Evolutionary conservation across 208 protist genomes (phyloP).

Genomic region (Leishmania arabica): DNA sequence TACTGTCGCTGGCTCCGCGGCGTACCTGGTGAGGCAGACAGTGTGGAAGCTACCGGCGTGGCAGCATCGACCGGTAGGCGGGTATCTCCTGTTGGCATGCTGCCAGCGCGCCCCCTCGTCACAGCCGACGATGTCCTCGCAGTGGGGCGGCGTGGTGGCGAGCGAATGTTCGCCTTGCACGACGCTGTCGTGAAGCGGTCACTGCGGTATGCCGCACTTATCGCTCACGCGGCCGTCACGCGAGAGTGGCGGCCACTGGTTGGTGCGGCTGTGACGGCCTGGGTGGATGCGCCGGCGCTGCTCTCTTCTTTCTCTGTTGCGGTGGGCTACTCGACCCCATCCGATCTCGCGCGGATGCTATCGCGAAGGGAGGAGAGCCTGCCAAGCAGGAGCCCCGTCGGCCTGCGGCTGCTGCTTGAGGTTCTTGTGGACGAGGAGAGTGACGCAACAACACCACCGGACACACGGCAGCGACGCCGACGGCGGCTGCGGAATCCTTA

Average conservation of each 20-base stretch:
- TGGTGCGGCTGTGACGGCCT: slow-evolving; percentile 16
- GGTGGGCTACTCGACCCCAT: slow-evolving; percentile 24
- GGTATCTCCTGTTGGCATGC: neutral
- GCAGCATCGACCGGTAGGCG: neutral
- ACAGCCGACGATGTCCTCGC: slow-evolving; percentile 24
- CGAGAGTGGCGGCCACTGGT: slow-evolving; percentile 27
- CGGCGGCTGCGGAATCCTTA: slow-evolving; percentile 27
- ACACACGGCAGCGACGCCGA: neutral
- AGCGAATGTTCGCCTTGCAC: slow-evolving; percentile 26
- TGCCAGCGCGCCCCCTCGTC: neutral
- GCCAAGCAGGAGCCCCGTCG: slow-evolving; percentile 34
- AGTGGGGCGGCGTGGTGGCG: slow-evolving; percentile 25
- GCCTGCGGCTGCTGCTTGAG: slow-evolving; percentile 50
- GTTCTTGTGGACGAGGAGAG: slow-evolving; percentile 43
- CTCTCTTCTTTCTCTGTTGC: slow-evolving; percentile 9
- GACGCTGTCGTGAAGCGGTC: slow-evolving; percentile 25
- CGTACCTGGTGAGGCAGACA: neutral
- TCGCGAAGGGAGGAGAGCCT: slow-evolving; percentile 29
- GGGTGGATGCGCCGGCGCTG: slow-evolving; percentile 18
- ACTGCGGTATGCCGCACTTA: slow-evolving; percentile 7
- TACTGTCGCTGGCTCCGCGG: slow-evolving; percentile 38
- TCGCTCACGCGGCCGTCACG: slow-evolving; percentile 9
- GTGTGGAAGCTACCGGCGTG: neutral
- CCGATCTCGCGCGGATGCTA: slow-evolving; percentile 24
- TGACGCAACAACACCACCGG: neutral